Evolutionary conservation across 2,329 filamentous ascomycete species (phyloP).

Genomic region (Botrytis galanthina): DNA sequence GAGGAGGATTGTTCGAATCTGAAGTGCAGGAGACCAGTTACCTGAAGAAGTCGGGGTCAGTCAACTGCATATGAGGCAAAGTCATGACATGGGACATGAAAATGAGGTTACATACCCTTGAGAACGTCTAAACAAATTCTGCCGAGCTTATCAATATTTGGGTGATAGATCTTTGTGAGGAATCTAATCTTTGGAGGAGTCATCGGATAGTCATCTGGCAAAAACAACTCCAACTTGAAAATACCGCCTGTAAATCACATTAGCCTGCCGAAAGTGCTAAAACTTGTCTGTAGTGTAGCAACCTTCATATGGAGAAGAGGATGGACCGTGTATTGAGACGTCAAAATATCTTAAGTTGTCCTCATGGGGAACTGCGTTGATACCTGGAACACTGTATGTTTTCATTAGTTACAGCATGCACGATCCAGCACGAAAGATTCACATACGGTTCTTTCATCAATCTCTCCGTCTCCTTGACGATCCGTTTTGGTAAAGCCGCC

Average conservation of each 20-base stretch:
- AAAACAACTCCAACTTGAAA: constrained; percentile 95
- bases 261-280: constrained; percentile 12
- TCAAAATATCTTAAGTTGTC: constrained; percentile 99
- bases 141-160: constrained; percentile 96
- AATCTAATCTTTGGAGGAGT: constrained; percentile 98
- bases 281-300: neutral
- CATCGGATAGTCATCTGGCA: constrained; percentile 99
- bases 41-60: constrained; percentile 51
- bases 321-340: constrained; percentile 90
- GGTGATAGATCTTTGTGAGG: constrained; percentile 98
- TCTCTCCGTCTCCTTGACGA: constrained; percentile 97
- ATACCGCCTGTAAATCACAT: constrained; percentile 54
- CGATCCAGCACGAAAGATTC: neutral
- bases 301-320: constrained; percentile 95
- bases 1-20: constrained; percentile 97
- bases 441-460: constrained; percentile 83
- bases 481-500: constrained; percentile 93
- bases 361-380: constrained; percentile 92
- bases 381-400: constrained; percentile 76
- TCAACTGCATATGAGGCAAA: neutral
- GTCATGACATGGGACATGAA: neutral
- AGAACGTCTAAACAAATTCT: constrained; percentile 96
- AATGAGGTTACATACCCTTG: constrained; percentile 67
- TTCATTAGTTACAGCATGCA: constrained; percentile 21
- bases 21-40: constrained; percentile 97